These are phyloP conservation scores for Ceratocystis albifundus DNA, from an alignment of 2,329 filamentous ascomycete species.

Conservation along the genomic window DNA sequence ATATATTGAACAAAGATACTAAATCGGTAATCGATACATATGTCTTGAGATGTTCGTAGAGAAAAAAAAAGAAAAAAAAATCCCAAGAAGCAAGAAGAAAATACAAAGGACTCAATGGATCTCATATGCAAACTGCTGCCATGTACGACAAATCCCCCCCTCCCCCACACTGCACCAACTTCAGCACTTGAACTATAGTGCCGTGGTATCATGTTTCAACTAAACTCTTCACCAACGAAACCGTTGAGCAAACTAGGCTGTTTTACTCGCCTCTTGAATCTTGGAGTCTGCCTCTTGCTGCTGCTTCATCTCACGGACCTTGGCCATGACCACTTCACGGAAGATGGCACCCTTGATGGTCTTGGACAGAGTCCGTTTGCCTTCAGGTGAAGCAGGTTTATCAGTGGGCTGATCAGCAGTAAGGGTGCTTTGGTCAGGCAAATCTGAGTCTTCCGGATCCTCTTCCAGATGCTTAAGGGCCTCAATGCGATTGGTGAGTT, in stretches of 20 bases:
- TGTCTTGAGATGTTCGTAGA: background rate
- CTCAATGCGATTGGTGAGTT: slow-evolving; percentile 90
- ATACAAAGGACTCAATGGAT: slow-evolving; percentile 7
- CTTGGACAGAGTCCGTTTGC: slow-evolving; percentile 37
- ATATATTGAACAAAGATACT: slow-evolving; percentile 10
- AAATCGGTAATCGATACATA: slow-evolving; percentile 2
- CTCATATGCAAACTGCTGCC: slow-evolving; percentile 27
- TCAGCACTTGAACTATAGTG: slow-evolving; percentile 18
- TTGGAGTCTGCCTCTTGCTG: slow-evolving; percentile 61
- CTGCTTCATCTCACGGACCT: slow-evolving; percentile 84
- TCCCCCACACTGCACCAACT: slow-evolving; percentile 6
- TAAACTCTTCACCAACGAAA: background rate
- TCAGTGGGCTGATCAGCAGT: slow-evolving; percentile 36
- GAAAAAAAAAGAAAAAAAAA: background rate
- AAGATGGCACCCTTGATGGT: slow-evolving; percentile 63
- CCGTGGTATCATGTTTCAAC: slow-evolving; percentile 20
- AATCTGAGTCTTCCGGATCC: slow-evolving; percentile 61
- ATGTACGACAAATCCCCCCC: background rate
- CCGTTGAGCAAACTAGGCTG: slow-evolving; percentile 9
- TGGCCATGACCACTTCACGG: slow-evolving; percentile 85
- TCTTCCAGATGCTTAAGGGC: slow-evolving; percentile 88
- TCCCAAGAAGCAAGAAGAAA: slow-evolving; percentile 12
- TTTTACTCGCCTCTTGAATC: slow-evolving; percentile 38
- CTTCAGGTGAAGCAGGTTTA: slow-evolving; percentile 29
- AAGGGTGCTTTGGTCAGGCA: slow-evolving; percentile 46